Evolutionary conservation across 208 protist genomes (phyloP).

Genomic region (Phytomonas francai): DNA sequence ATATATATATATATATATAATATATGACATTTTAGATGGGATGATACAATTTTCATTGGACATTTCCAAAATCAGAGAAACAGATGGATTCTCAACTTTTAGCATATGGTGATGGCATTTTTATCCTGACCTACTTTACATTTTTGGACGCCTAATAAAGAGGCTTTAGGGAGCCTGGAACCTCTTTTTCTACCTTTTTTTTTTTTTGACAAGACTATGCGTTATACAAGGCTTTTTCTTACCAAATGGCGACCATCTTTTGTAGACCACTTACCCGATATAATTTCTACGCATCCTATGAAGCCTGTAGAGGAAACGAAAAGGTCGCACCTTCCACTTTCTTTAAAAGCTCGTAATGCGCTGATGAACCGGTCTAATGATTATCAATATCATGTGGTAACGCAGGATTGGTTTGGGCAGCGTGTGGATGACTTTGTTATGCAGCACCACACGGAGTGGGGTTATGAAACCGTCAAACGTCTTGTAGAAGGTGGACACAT

Average conservation of each 20-base stretch:
- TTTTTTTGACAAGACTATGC: constrained; percentile 9
- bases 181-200: constrained; percentile 10
- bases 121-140: not conserved
- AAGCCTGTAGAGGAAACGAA: constrained; percentile 36
- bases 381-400: constrained; percentile 81
- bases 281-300: not conserved
- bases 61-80: not conserved
- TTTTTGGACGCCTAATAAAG: not conserved
- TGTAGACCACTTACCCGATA: constrained; percentile 17
- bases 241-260: constrained; percentile 21
- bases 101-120: not conserved
- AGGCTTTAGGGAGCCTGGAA: not conserved
- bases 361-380: constrained; percentile 44
- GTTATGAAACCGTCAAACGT: constrained; percentile 69
- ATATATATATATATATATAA: too few species aligned
- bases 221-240: constrained; percentile 9
- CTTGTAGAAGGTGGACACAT: constrained; percentile 85
- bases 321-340: constrained; percentile 55
- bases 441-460: constrained; percentile 82
- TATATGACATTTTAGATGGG: not conserved
- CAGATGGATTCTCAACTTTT: not conserved
- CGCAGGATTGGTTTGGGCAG: constrained; percentile 82
- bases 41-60: not conserved
- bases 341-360: constrained; percentile 56
- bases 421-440: constrained; percentile 78